Base-by-base conservation (phyloP, 2,329 filamentous ascomycete genomes). In the Fusarium chlamydosporum region DNA sequence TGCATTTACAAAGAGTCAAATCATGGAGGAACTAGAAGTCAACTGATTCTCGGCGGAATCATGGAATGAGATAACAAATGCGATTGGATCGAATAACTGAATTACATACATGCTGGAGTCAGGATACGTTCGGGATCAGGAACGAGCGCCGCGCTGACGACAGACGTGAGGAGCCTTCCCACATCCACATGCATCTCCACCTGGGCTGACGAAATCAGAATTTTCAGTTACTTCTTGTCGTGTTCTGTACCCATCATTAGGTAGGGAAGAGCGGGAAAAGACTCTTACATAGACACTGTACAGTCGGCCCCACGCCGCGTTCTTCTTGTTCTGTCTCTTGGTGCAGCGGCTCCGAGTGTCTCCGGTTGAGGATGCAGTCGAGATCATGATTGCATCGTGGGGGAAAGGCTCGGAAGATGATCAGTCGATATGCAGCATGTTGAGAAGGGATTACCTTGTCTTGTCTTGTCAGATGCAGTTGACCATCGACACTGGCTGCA, bases 271-370 rank as follows among this genome's bases (percentile, higher is more conserved):
- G 23, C 23, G 23, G 23, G 57, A 50, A 31, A 53, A 61, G 47
- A 60, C 41, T 56, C 58, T 56, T 48, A 35, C 67, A 46, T 52
- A 23, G 23, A 6, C 23, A 23, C 23, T 23, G 23, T 23, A 55
- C 37, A 31, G 37, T 7, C 61, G 61, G 65, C 68, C 70, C 72
- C 72, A 74, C 56, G 69, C 66, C 61, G 63, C 51, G 53, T 60
- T 62, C 54, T 59, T 61, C 42, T 52, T 23, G 23, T 23, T 23
- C 23, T 23, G 23, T 23, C 23, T 23, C 23, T 23, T 23, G 23
- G 27, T 46, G 43, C 45, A 50, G 38, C 55, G 68, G 54, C 61
- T 71, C 70, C 72, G 72, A 74, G 18, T 73, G 63, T 71, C 63
- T 72, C 72, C 70, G 64, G 46, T 43, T 48, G 23, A 42, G 51